These are phyloP conservation scores for Gracilariopsis chorda DNA, from an alignment of 23 red algal genomes.

Conservation along the genomic window DNA sequence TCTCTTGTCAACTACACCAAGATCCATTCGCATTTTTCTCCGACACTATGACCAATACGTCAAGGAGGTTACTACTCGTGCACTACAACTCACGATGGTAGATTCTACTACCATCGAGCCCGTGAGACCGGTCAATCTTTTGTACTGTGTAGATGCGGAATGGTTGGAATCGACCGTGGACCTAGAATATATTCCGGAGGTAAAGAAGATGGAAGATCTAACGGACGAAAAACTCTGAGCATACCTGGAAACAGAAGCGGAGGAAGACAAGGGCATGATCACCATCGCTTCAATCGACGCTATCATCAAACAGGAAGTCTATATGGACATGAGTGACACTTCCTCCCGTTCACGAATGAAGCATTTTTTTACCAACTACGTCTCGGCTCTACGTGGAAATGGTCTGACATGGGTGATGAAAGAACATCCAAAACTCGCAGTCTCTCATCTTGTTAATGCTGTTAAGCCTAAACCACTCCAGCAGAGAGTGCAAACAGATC, in stretches of 20 bases:
- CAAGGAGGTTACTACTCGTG: not conserved
- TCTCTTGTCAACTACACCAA: not conserved
- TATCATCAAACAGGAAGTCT: too few species aligned
- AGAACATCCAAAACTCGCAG: not conserved
- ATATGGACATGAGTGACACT: not conserved
- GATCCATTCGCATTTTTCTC: not conserved
- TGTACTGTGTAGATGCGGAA: too few species aligned
- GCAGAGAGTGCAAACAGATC: not conserved
- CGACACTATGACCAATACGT: too few species aligned
- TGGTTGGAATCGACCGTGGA: too few species aligned
- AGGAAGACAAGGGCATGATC: too few species aligned
- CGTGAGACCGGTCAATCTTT: too few species aligned
- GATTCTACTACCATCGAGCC: too few species aligned
- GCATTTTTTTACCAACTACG: not conserved
- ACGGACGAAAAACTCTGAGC: too few species aligned
- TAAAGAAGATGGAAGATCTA: too few species aligned
- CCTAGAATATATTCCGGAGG: too few species aligned
- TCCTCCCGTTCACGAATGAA: not conserved
- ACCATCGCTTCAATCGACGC: too few species aligned
- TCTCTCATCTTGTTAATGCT: not conserved
- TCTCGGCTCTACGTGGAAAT: not conserved
- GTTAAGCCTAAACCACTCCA: not conserved
- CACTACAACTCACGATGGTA: not conserved
- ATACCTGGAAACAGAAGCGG: too few species aligned
- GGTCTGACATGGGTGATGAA: not conserved